Conservation (phyloP, 495 filamentous ascomycete species). For the Tuber magnatum region DNA sequence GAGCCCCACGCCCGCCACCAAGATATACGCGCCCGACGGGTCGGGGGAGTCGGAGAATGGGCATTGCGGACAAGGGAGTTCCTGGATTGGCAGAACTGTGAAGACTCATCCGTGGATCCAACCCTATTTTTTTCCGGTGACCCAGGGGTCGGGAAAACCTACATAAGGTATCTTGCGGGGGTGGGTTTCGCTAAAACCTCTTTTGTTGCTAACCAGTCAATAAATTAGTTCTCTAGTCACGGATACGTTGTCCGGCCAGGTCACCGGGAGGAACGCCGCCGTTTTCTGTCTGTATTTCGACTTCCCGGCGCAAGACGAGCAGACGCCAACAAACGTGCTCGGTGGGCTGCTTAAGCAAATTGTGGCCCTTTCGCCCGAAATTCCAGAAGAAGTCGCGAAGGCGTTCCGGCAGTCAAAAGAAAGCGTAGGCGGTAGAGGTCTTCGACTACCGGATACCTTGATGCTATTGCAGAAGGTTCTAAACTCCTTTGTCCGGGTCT, state of each 20-base stretch:
- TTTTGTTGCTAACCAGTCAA: background rate
- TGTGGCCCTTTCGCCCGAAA: background rate
- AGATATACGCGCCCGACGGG: background rate
- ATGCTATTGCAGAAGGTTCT: background rate
- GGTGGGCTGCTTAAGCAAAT: slow-evolving; percentile 1
- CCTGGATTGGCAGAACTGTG: slow-evolving; percentile 2
- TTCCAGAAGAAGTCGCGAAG: background rate
- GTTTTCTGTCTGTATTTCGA: background rate
- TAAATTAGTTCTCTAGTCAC: background rate
- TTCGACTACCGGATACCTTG: background rate
- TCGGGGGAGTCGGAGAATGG: background rate
- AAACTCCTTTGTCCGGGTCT: background rate
- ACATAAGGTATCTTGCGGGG: background rate
- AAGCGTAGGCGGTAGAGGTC: background rate
- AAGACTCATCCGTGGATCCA: slow-evolving; percentile 1
- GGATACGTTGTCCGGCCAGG: background rate
- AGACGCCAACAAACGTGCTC: background rate
- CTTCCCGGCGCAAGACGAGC: background rate
- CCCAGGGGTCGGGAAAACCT: background rate
- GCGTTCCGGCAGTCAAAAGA: background rate
- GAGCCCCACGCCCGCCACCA: background rate
- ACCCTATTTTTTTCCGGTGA: background rate
- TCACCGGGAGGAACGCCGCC: background rate
- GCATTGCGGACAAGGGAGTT: background rate
- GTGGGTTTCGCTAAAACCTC: background rate